Conservation (phyloP, 2,329 filamentous ascomycete species). For the Endocalyx cinctus region DNA sequence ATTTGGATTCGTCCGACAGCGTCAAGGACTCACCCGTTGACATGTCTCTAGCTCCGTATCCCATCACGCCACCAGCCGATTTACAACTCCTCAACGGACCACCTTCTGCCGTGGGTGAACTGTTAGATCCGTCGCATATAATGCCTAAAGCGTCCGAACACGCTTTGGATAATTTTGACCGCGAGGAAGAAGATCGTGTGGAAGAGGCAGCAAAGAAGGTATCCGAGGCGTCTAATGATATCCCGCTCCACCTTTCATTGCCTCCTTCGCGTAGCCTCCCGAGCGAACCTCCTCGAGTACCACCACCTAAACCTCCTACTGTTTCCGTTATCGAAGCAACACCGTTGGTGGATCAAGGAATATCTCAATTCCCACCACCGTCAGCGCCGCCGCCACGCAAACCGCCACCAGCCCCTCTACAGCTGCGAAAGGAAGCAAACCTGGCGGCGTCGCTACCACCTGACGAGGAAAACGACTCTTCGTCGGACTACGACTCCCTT, state of each 20-base stretch:
- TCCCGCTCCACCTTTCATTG: constrained; percentile 47
- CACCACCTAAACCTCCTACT: constrained; percentile 43
- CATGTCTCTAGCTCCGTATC: constrained; percentile 56
- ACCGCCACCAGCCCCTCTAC: constrained; percentile 77
- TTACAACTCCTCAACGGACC: constrained; percentile 30
- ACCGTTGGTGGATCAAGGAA: constrained; percentile 38
- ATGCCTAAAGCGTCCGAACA: constrained; percentile 61
- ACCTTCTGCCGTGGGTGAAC: constrained; percentile 42
- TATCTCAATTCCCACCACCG: constrained; percentile 47
- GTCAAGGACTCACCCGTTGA: constrained; percentile 56
- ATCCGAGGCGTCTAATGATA: constrained; percentile 39
- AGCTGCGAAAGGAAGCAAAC: constrained; percentile 51
- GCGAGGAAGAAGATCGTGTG: constrained; percentile 47
- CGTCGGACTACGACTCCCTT: constrained; percentile 80
- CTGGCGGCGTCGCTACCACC: constrained; percentile 21
- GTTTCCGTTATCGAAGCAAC: constrained; percentile 40
- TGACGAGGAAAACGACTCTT: constrained; percentile 60
- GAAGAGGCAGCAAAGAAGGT: constrained; percentile 42
- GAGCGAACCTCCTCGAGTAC: constrained; percentile 46
- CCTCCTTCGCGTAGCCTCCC: constrained; percentile 54
- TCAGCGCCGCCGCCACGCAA: constrained; percentile 66
- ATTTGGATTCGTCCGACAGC: constrained; percentile 45
- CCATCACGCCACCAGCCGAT: constrained; percentile 59
- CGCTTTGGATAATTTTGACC: constrained; percentile 52
- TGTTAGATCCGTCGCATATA: constrained; percentile 51